Conservation (phyloP, 129 eudicot genomes). For the Gnaphalium uliginosum region DNA sequence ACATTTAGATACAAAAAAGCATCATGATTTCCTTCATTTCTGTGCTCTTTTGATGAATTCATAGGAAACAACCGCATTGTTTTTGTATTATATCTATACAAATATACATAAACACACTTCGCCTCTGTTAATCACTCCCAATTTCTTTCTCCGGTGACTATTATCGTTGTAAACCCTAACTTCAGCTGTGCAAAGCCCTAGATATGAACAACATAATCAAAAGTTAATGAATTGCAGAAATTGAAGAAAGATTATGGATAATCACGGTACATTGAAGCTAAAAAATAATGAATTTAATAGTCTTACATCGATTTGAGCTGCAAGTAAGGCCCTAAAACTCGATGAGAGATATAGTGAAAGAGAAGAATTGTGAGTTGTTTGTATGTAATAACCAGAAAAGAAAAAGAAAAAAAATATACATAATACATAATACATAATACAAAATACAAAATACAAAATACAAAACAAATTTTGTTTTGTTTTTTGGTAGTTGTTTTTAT, state of each 20-base stretch:
- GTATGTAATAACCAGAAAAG: too few relatives aligned
- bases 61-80: slow-evolving; percentile 71
- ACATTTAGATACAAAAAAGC: slow-evolving; percentile 74
- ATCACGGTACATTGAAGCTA: not conserved
- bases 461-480: too few relatives aligned
- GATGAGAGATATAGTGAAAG: too few relatives aligned
- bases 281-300: too few relatives aligned
- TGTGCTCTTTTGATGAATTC: slow-evolving; percentile 47
- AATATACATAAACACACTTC: slow-evolving; percentile 7
- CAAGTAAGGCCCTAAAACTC: too few relatives aligned
- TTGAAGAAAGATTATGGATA: not conserved
- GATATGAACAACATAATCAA: not conserved
- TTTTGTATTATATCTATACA: not conserved
- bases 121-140: slow-evolving; percentile 6
- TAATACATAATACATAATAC: too few relatives aligned
- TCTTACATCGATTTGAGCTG: too few relatives aligned
- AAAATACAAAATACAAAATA: too few relatives aligned
- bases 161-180: slow-evolving; percentile 33
- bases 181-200: slow-evolving; percentile 30
- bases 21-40: slow-evolving; percentile 42
- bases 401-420: too few relatives aligned
- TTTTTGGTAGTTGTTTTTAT: too few relatives aligned
- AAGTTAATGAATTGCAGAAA: not conserved
- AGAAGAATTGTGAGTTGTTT: too few relatives aligned
- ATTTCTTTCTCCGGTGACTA: slow-evolving; percentile 20